Evolutionary conservation across 108 stramenopile genomes (phyloP).

Genomic region (Pseudonitzschia multistriata): DNA sequence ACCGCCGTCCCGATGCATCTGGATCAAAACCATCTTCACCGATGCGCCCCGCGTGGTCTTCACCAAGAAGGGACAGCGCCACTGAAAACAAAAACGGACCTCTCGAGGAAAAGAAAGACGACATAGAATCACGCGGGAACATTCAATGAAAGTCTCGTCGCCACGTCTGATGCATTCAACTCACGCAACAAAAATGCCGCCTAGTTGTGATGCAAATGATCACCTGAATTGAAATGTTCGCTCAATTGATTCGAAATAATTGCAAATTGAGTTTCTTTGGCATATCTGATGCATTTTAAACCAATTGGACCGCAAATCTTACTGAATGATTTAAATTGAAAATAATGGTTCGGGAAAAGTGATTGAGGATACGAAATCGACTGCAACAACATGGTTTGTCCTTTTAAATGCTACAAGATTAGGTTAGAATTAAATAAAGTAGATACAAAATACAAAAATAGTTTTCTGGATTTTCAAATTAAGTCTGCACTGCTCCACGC

Average conservation of each 20-base stretch:
- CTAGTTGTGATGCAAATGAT: too few species aligned
- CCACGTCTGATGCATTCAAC: neutral
- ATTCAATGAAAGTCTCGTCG: conserved; percentile 8
- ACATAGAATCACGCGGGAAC: neutral
- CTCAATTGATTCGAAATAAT: too few species aligned
- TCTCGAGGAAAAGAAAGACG: neutral
- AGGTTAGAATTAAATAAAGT: neutral
- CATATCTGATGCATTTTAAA: too few species aligned
- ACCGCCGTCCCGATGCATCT: conserved; percentile 9
- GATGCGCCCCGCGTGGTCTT: neutral
- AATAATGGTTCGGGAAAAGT: too few species aligned
- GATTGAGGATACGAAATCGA: too few species aligned
- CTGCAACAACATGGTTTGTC: too few species aligned
- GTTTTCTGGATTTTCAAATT: neutral
- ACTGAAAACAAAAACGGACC: neutral
- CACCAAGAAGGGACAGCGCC: neutral
- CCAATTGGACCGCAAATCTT: too few species aligned
- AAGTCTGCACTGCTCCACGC: neutral
- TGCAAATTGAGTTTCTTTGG: too few species aligned
- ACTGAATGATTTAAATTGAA: too few species aligned
- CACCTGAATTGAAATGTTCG: too few species aligned
- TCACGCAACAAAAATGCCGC: too few species aligned
- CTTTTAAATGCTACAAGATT: neutral
- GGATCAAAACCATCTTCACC: neutral
- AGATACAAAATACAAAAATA: neutral